These are phyloP conservation scores for Arthrinium phaeospermum DNA, from an alignment of 2,329 filamentous ascomycete species.

Conservation along the genomic window DNA sequence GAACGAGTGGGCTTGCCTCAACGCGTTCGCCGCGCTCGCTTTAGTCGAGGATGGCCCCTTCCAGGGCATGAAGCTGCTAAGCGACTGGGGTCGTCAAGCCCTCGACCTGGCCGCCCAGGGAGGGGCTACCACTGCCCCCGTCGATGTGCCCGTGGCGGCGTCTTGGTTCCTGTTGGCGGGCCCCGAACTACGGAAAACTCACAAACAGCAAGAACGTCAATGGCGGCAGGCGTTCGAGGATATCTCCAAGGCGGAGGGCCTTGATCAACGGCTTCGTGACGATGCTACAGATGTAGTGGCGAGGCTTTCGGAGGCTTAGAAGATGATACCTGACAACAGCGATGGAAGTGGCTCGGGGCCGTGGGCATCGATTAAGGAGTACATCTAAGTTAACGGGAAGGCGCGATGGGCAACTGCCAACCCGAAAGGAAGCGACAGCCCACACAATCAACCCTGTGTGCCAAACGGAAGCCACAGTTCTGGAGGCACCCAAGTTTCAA, in stretches of 20 bases:
- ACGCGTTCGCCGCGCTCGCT: neutral
- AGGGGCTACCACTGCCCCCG: neutral
- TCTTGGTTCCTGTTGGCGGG: neutral
- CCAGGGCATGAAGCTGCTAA: neutral
- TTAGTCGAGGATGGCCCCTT: neutral
- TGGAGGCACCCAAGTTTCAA: no score
- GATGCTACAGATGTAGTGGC: neutral
- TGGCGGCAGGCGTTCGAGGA: neutral
- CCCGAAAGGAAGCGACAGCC: no score
- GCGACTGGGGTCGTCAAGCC: neutral
- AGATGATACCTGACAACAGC: neutral
- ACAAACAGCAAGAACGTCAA: neutral
- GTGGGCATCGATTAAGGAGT: neutral
- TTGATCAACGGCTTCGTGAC: neutral
- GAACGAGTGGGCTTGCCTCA: neutral
- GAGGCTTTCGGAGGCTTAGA: neutral
- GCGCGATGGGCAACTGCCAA: no score
- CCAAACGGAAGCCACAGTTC: no score
- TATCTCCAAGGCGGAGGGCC: neutral
- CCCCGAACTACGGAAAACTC: neutral
- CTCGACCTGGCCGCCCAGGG: neutral
- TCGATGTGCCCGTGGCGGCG: neutral
- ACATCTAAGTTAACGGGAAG: neutral
- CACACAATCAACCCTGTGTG: no score
- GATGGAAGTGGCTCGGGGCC: neutral